Conservation (phyloP, 2,329 filamentous ascomycete genomes). For the Exophiala sideris region DNA sequence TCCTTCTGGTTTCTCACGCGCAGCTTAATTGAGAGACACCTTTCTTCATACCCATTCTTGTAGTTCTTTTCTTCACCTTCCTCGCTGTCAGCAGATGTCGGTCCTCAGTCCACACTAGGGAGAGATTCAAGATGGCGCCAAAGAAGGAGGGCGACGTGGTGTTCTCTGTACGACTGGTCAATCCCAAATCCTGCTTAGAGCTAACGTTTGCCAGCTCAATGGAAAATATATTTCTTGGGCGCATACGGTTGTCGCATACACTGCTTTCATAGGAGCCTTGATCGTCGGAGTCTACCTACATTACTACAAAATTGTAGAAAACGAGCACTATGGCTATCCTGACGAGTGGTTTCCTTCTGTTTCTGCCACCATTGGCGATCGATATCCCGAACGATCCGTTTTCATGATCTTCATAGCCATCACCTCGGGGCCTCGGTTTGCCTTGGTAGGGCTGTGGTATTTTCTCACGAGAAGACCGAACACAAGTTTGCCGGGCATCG, state of each 20-base stretch:
- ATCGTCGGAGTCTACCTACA: constrained; percentile 77
- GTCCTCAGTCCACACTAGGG: constrained; percentile 21
- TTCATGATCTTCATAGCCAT: constrained; percentile 98
- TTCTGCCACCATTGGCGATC: constrained; percentile 93
- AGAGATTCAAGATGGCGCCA: constrained; percentile 50
- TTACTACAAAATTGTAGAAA: constrained; percentile 95
- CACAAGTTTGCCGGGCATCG: constrained; percentile 72
- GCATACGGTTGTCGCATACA: constrained; percentile 79
- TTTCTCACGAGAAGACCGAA: constrained; percentile 76
- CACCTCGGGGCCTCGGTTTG: constrained; percentile 89
- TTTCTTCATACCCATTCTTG: constrained; percentile 11
- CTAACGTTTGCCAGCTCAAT: constrained; percentile 56
- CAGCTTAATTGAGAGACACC: constrained; percentile 3
- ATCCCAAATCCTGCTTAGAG: constrained; percentile 24
- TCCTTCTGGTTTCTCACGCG: constrained; percentile 4
- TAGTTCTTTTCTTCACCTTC: constrained; percentile 20
- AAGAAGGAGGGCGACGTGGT: constrained; percentile 63
- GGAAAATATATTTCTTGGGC: constrained; percentile 87
- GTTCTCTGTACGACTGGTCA: constrained; percentile 50
- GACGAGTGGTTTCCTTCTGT: constrained; percentile 97
- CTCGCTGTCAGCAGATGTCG: constrained; percentile 11
- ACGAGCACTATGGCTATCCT: constrained; percentile 92
- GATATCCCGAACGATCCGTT: constrained; percentile 92
- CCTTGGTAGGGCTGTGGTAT: constrained; percentile 88
- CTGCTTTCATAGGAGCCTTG: constrained; percentile 80